Base-by-base conservation (phyloP, 2,329 filamentous ascomycete genomes). In the Cytospora paraplurivora region DNA sequence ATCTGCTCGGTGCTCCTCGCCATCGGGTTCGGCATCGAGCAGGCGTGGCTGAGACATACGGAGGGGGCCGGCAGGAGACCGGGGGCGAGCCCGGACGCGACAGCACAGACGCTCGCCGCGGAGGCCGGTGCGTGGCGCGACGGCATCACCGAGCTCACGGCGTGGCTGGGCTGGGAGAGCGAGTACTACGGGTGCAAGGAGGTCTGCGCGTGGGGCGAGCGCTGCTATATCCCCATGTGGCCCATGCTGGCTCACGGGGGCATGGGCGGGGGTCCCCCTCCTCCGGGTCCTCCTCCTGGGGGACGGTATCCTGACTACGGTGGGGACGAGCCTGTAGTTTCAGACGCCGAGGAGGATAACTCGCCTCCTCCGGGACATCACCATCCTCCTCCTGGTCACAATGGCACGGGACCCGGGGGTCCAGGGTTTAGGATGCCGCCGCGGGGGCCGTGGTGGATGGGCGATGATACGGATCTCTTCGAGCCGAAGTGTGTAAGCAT, bases 191-290 rank as follows among this genome's bases (percentile, higher is more conserved):
- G 72, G 10, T 82, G 80, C 63, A 66, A 73, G 3, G 68, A 74
- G 35, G 73, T 73, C 49, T 82, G 80, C 62, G 76, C 66, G 4
- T 75, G 73, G 69, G 75, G 79, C 62, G 77, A 82, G 67, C 73
- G 76, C 13, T 82, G 81, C 67, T 81, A 76, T 64, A 80, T 83
- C 47, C 80, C 81, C 1, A 83, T 82, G 76, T 83, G 80, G 81
- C 81, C 81, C 1, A 65, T 80, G 65, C 64, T 72, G 53, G 65
- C 37, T 38, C 65, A 56, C 4, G 52, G 57, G 50, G 37, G 49
- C 49, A 55, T 27, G 37, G 41, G 11, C 61, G 59, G 53, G 66
- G 58, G 59, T 66, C 59, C 13, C 47, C 27, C 27, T 27, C 27
- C 27, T 27, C 27, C 15, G 58, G 34, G 38, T 4, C 58, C 62